A percentile compares a stretch with the other conserved stretches of the same genome.
Conservation (phyloP, 192 early-diverging fungal species). For the Linnemannia hyalina region DNA sequence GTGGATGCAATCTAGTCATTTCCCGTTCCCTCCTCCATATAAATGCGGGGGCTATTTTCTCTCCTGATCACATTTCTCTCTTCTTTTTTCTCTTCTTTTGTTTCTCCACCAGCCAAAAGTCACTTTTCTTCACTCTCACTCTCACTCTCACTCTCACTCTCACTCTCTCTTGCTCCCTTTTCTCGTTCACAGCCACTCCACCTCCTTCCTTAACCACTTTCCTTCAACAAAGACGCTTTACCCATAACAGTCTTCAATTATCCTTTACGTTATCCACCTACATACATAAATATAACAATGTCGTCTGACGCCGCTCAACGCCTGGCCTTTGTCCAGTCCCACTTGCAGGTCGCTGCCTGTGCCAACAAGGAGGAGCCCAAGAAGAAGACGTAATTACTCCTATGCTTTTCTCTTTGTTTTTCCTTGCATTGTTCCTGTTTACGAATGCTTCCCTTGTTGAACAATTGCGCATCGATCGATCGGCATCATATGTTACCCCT, state of each 20-base stretch:
- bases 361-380: conserved; percentile 38
- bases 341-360: conserved; percentile 49
- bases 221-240: neutral
- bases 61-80: conserved; percentile 2
- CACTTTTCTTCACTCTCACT: conserved; percentile 3
- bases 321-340: conserved; percentile 47
- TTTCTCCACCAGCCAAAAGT: conserved; percentile 9
- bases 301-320: conserved; percentile 47
- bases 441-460: too few species aligned
- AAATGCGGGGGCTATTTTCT: conserved; percentile 7
- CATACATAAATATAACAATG: conserved; percentile 20
- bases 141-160: neutral
- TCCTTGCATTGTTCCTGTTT: too few species aligned
- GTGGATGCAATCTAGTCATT: neutral
- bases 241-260: neutral
- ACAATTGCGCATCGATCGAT: too few species aligned
- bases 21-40: conserved; percentile 1
- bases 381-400: conserved; percentile 46
- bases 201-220: neutral
- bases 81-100: neutral
- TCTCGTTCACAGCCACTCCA: neutral
- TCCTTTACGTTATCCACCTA: too few species aligned
- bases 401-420: neutral
- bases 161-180: neutral
- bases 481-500: too few species aligned